Percentiles rank a stretch among this genome's conserved stretches.
Evolutionary conservation across 2,329 filamentous ascomycete species (phyloP).

Genomic region (Fusarium metavorans): DNA sequence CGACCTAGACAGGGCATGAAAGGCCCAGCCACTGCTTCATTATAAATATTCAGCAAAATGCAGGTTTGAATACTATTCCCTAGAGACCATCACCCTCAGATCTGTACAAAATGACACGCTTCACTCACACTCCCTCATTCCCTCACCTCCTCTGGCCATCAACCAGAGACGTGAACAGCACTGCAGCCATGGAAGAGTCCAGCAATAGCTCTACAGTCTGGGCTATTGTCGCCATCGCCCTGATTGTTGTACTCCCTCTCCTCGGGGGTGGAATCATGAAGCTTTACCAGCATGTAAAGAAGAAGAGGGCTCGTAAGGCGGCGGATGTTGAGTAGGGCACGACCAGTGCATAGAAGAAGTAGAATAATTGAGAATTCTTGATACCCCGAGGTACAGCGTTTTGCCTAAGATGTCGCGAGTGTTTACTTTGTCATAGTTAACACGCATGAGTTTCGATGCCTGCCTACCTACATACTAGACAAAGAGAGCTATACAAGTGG

Average conservation of each 20-base stretch:
- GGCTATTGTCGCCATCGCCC: background rate
- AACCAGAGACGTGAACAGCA: background rate
- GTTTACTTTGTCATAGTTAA: background rate
- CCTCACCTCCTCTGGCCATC: conserved; percentile 10
- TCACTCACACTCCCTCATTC: conserved; percentile 8
- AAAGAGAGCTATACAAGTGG: background rate
- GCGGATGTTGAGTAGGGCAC: background rate
- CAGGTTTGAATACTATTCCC: background rate
- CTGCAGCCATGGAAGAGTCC: background rate
- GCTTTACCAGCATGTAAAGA: background rate
- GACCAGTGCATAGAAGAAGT: background rate
- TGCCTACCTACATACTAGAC: background rate
- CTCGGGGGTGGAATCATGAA: background rate
- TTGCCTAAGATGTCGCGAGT: background rate
- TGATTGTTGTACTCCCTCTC: background rate
- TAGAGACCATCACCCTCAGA: background rate
- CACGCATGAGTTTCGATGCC: background rate
- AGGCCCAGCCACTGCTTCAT: too few species aligned
- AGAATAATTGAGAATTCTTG: background rate
- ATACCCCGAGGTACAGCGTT: background rate
- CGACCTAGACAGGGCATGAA: background rate
- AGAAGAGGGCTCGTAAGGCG: background rate
- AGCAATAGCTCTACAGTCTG: background rate
- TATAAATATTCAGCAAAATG: background rate
- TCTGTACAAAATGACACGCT: conserved; percentile 2